Conservation (phyloP, 2,329 filamentous ascomycete species). For the Aspergillus carbonarius region DNA sequence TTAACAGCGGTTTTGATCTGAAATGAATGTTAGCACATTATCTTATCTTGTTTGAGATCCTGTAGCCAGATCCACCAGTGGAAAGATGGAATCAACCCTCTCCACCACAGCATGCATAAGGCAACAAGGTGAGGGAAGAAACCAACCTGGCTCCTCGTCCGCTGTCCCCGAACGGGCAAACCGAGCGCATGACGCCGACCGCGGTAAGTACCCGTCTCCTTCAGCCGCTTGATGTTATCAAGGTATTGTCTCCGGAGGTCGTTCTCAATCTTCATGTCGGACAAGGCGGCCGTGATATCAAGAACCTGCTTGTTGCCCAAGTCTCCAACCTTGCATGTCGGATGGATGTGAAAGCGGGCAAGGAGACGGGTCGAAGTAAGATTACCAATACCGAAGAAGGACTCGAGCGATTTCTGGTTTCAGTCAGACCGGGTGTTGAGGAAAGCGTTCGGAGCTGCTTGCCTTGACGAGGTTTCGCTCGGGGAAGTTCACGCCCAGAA, state of each 20-base stretch:
- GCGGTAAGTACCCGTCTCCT: conserved; percentile 86
- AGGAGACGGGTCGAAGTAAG: conserved; percentile 71
- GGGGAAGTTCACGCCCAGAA: conserved; percentile 81
- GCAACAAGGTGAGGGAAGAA: conserved; percentile 6
- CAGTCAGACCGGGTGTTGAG: neutral
- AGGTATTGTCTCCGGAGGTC: conserved; percentile 74
- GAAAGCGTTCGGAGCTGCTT: conserved; percentile 32
- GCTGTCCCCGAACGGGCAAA: conserved; percentile 86
- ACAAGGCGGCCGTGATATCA: conserved; percentile 79
- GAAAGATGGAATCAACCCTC: neutral
- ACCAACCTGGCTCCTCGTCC: conserved; percentile 71
- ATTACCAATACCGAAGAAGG: conserved; percentile 82
- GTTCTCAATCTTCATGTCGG: conserved; percentile 90
- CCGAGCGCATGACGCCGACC: conserved; percentile 90
- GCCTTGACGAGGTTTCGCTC: conserved; percentile 82
- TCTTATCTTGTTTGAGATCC: neutral
- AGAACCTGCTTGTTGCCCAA: conserved; percentile 75
- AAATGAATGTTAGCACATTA: conserved; percentile 19
- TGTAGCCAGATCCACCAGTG: neutral
- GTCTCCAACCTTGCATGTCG: conserved; percentile 72
- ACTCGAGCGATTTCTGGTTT: conserved; percentile 60
- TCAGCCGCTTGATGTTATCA: conserved; percentile 82
- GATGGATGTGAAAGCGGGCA: conserved; percentile 85
- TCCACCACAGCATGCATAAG: neutral
- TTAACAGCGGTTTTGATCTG: conserved; percentile 60